phyloP scores from a whole-genome alignment of 371 early-diverging fungal genomes.

The Fennellomyces sp. region DNA sequence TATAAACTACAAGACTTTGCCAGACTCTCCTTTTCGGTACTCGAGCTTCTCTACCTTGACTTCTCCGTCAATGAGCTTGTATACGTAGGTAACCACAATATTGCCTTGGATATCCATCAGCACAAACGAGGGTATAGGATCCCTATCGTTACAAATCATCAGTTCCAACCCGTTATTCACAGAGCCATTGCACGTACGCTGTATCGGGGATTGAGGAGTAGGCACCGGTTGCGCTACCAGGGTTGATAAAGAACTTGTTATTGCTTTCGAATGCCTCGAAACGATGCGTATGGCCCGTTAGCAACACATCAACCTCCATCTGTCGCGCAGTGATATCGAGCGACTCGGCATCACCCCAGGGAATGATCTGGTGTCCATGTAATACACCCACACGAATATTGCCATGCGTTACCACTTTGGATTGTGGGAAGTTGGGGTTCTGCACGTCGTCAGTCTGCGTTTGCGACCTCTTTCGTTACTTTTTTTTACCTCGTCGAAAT shows the following conservation, averaged over 20 bases:
- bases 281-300: conserved; percentile 86
- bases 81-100: conserved; percentile 85
- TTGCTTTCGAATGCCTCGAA: conserved; percentile 92
- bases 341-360: conserved; percentile 85
- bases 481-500: conserved; percentile 76
- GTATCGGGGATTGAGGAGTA: conserved; percentile 52
- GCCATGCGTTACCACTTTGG: conserved; percentile 78
- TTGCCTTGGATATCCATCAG: conserved; percentile 90
- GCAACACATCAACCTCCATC: conserved; percentile 90
- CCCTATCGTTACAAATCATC: no score
- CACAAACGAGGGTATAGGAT: conserved; percentile 87
- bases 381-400: conserved; percentile 81
- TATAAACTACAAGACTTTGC: conserved; percentile 33
- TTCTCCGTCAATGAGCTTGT: conserved; percentile 87
- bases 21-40: conserved; percentile 66
- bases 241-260: conserved; percentile 91
- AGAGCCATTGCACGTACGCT: conserved; percentile 29
- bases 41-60: conserved; percentile 93
- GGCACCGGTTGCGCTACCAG: conserved; percentile 94
- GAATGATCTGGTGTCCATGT: conserved; percentile 91
- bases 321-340: conserved; percentile 81
- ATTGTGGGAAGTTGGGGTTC: conserved; percentile 63
- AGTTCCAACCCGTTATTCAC: neutral
- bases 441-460: conserved; percentile 6
- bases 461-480: neutral